phyloP scores from a whole-genome alignment of 1,139 yeast genomes.

The Meyerozyma carpophila region DNA sequence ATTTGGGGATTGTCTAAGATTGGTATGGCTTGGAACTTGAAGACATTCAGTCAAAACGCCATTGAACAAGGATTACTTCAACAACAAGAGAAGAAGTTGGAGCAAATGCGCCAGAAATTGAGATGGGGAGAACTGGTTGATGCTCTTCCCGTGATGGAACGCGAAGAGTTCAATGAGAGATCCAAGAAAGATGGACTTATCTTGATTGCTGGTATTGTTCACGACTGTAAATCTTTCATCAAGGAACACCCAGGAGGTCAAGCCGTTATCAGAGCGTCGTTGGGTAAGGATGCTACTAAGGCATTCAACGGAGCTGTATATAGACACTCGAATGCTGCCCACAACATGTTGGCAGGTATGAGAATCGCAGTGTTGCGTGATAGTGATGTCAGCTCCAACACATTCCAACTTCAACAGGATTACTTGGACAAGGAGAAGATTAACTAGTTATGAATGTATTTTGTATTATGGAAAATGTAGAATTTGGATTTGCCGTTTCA shows the following conservation, averaged over 20 bases:
- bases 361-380: slow-evolving; percentile 89
- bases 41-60: slow-evolving; percentile 90
- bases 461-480: background rate
- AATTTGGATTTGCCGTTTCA: background rate
- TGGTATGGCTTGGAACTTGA: slow-evolving; percentile 87
- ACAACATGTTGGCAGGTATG: slow-evolving; percentile 90
- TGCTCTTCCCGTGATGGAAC: slow-evolving; percentile 88
- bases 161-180: slow-evolving; percentile 69
- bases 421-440: slow-evolving; percentile 41
- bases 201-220: slow-evolving; percentile 90
- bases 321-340: slow-evolving; percentile 96
- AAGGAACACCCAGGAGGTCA: slow-evolving; percentile 98
- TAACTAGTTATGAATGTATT: background rate
- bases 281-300: slow-evolving; percentile 94
- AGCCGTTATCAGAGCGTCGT: slow-evolving; percentile 76
- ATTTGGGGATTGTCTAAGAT: slow-evolving; percentile 68
- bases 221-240: slow-evolving; percentile 79
- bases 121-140: slow-evolving; percentile 92
- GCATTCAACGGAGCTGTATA: slow-evolving; percentile 98
- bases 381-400: slow-evolving; percentile 47
- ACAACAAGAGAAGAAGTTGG: slow-evolving; percentile 94
- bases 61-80: slow-evolving; percentile 94
- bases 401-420: slow-evolving; percentile 48
- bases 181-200: slow-evolving; percentile 58
- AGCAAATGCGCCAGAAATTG: slow-evolving; percentile 67